Conservation (phyloP, 306 rosid genomes). For the Geum urbanum region DNA sequence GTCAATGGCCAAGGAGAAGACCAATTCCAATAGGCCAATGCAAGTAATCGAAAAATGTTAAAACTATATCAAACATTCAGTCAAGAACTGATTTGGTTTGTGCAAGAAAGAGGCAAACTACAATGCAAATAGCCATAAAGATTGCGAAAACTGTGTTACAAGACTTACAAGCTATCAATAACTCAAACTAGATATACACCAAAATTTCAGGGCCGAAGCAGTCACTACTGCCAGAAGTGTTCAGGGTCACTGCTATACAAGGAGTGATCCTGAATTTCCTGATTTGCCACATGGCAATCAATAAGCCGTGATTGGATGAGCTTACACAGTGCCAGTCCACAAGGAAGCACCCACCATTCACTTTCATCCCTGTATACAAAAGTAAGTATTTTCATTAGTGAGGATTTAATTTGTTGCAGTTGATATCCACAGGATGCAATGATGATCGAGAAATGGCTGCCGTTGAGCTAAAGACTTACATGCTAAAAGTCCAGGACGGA, state of each 20-base stretch:
- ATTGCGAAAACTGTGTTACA: not conserved
- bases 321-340: slow-evolving; percentile 69
- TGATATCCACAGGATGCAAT: not conserved
- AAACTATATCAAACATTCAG: not conserved
- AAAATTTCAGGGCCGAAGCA: slow-evolving; percentile 9
- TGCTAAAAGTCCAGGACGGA: slow-evolving; percentile 84
- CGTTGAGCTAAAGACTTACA: slow-evolving; percentile 43
- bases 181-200: not conserved
- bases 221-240: slow-evolving; percentile 77
- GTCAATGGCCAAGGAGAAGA: not conserved
- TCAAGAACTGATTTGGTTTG: not conserved
- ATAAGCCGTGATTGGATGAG: slow-evolving; percentile 77
- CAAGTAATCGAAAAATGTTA: not conserved
- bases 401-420: slow-evolving; percentile 1
- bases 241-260: slow-evolving; percentile 76
- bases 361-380: slow-evolving; percentile 67
- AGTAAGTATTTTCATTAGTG: not conserved
- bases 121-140: not conserved
- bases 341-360: slow-evolving; percentile 99
- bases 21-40: not conserved
- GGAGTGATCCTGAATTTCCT: slow-evolving; percentile 84
- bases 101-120: not conserved
- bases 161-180: not conserved
- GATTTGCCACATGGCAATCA: slow-evolving; percentile 84
- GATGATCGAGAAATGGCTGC: not conserved